Evolutionary conservation across 179 eudicot genomes (phyloP), one percentile per base, ranked within the genome.

Genomic region (Camellia oleifera): DNA sequence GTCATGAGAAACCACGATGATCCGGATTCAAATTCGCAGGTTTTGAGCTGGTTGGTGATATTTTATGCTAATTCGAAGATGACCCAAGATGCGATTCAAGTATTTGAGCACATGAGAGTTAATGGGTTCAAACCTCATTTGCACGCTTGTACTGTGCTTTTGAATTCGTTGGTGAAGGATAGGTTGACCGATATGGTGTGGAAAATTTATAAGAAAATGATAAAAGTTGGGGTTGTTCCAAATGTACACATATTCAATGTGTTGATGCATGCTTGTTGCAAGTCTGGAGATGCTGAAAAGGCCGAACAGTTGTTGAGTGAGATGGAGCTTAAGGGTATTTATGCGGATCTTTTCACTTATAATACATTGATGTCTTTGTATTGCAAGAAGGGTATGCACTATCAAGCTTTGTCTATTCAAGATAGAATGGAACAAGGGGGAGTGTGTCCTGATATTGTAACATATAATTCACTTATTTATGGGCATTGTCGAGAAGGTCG

Each of bases 31-130:
- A 92, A 90, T 83, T 87, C 97, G 7, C 99, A 91, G 58, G 86
- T 91, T 83, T 87, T 95, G 84, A 95, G 99, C 84, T 95, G 99
- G 97, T 87, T 95, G 87, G 91, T 95, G 84, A 91, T 95, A 71
- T 81, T 82, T 68, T 95, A 90, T 83, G 93, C 86, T 44, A 82
- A 91, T 63, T 86, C 85, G 17, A 91, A 87, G 82, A 92, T 88
- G 95, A 90, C 81, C 77, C 89, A 88, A 17, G 95, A 95, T 79
- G 97, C 94, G 40, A 82, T 89, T 84, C 92, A 87, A 79, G 99
- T 93, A 82, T 91, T 93, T 83, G 95, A 93, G 81, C 87, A 89
- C 79, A 95, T 92, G 98, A 89, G 89, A 73, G 88, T 83, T 64
- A 81, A 89, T 77, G 82, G 89, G 76, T 79, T 89, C 60, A 84